Conservation (phyloP, 306 rosid genomes). For the Inga oerstediana region DNA sequence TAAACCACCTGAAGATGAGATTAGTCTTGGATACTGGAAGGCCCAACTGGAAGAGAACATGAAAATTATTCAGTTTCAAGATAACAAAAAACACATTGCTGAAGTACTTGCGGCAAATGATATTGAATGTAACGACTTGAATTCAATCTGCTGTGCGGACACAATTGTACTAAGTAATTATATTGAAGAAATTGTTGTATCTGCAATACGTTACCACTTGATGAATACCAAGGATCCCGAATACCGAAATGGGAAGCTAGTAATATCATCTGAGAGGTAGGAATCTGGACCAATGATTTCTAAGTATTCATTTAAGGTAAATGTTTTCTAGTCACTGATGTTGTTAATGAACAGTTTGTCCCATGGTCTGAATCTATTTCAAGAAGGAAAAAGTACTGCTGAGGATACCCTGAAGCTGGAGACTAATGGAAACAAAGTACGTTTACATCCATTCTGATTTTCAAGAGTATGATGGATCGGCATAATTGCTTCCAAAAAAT, state of each 20-base stretch:
- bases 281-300: slow-evolving; percentile 14
- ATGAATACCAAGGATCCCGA: slow-evolving; percentile 66
- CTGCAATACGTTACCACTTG: slow-evolving; percentile 78
- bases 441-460: slow-evolving; percentile 19
- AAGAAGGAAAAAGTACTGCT: slow-evolving; percentile 66
- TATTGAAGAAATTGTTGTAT: slow-evolving; percentile 82
- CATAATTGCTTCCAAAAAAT: background rate
- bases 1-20: slow-evolving; percentile 77
- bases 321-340: slow-evolving; percentile 31
- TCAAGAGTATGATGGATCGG: background rate
- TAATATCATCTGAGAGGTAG: slow-evolving; percentile 82
- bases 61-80: slow-evolving; percentile 68
- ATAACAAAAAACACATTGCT: slow-evolving; percentile 87
- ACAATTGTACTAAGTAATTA: slow-evolving; percentile 58
- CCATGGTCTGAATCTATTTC: slow-evolving; percentile 81
- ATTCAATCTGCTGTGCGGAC: slow-evolving; percentile 69
- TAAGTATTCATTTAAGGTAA: background rate
- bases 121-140: slow-evolving; percentile 81
- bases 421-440: slow-evolving; percentile 76
- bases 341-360: slow-evolving; percentile 73
- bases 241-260: slow-evolving; percentile 91
- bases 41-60: slow-evolving; percentile 73
- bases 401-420: slow-evolving; percentile 57
- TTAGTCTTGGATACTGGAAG: slow-evolving; percentile 62
- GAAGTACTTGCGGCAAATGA: slow-evolving; percentile 86